A percentile compares a stretch with the other conserved stretches of the same genome.
phyloP scores from a whole-genome alignment of 768 basidiomycete genomes.

The Russula dissimulans region DNA sequence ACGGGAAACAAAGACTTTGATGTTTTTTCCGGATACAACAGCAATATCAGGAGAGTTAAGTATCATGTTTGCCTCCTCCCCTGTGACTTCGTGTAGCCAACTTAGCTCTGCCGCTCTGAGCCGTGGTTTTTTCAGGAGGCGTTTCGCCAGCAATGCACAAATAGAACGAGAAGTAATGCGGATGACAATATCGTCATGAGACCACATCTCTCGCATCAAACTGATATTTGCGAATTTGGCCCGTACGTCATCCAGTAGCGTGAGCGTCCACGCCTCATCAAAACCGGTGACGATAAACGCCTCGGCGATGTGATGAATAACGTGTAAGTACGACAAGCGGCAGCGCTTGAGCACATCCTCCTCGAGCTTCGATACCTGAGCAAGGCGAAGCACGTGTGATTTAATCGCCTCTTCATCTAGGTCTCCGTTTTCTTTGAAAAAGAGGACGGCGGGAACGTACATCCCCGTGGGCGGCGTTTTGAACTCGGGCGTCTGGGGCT shows the following conservation, averaged over 20 bases:
- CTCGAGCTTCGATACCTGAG: conserved; percentile 37
- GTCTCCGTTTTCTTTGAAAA: conserved; percentile 59
- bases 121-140: not conserved
- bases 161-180: not conserved
- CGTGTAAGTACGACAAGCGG: not conserved
- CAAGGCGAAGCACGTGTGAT: conserved; percentile 64
- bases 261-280: too few species aligned
- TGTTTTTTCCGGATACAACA: not conserved
- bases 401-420: conserved; percentile 59
- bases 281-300: not conserved
- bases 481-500: not conserved
- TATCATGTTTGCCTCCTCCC: not conserved
- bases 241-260: not conserved
- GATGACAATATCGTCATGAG: not conserved
- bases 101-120: not conserved
- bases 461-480: conserved; percentile 53
- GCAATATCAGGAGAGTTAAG: not conserved
- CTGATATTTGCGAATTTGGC: not conserved
- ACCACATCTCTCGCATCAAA: not conserved
- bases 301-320: not conserved
- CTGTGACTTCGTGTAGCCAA: not conserved
- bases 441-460: conserved; percentile 74
- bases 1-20: not conserved
- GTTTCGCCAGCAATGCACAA: not conserved
- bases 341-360: not conserved